Percentiles rank a stretch among this genome's conserved stretches.
These are phyloP conservation scores for Monilinia laxa DNA, from an alignment of 2,329 filamentous ascomycete species.

Conservation along the genomic window DNA sequence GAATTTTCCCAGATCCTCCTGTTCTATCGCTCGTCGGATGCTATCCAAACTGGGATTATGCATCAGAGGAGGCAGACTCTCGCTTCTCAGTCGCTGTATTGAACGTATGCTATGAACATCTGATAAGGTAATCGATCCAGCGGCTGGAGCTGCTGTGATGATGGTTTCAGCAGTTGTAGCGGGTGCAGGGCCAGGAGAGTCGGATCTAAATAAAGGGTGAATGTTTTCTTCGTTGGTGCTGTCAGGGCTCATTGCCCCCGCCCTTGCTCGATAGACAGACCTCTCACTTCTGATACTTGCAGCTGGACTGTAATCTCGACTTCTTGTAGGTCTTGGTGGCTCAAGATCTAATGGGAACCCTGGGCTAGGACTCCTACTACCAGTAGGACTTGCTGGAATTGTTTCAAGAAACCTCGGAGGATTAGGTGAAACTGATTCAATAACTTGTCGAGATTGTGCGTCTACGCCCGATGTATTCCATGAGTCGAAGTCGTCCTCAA, in stretches of 20 bases:
- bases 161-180: conserved; percentile 67
- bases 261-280: conserved; percentile 23
- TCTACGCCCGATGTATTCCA: conserved; percentile 74
- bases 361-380: conserved; percentile 65
- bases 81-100: conserved; percentile 55
- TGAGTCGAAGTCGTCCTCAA: conserved; percentile 67
- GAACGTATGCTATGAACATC: conserved; percentile 53
- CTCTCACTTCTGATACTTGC: conserved; percentile 30
- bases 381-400: conserved; percentile 65
- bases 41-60: conserved; percentile 52
- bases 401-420: conserved; percentile 60
- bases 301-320: conserved; percentile 39
- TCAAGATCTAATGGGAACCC: conserved; percentile 58
- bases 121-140: conserved; percentile 59
- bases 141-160: conserved; percentile 68
- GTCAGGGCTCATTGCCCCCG: conserved; percentile 35
- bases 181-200: conserved; percentile 66
- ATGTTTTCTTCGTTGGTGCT: conserved; percentile 63
- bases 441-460: conserved; percentile 57
- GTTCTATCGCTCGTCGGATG: conserved; percentile 34
- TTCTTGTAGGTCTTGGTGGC: conserved; percentile 43
- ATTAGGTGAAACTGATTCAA: conserved; percentile 45
- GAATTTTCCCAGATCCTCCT: conserved; percentile 35
- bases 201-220: conserved; percentile 74
- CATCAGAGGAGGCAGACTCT: conserved; percentile 54